Conservation (phyloP, 2,329 filamentous ascomycete species). For the Polychaeton citri region DNA sequence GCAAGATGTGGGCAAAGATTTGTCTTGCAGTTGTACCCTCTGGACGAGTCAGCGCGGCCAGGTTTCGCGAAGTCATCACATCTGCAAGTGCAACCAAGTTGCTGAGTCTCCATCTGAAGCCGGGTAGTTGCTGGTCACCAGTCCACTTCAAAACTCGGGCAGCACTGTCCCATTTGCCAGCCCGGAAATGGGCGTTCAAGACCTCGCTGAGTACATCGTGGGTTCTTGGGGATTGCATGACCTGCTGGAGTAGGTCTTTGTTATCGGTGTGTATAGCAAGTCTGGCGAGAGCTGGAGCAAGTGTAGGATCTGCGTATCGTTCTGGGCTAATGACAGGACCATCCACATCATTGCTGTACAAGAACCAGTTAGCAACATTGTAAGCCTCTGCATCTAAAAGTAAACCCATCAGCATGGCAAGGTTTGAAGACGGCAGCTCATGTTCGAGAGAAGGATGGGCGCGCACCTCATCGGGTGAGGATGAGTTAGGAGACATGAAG, state of each 20-base stretch:
- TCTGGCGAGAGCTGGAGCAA: conserved; percentile 40
- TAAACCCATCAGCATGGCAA: conserved; percentile 40
- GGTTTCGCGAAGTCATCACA: neutral
- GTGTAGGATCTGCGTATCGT: conserved; percentile 32
- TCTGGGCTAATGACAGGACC: conserved; percentile 37
- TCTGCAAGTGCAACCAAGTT: neutral
- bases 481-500: too few species aligned
- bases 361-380: conserved; percentile 39
- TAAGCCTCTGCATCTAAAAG: conserved; percentile 32
- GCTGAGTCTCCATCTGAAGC: neutral
- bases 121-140: neutral
- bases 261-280: conserved; percentile 41
- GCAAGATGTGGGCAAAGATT: neutral
- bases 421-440: conserved; percentile 32
- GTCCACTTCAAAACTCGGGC: conserved; percentile 20
- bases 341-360: conserved; percentile 39
- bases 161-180: conserved; percentile 28
- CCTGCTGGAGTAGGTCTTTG: conserved; percentile 16
- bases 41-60: neutral
- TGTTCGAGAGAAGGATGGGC: conserved; percentile 25
- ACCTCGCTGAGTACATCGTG: conserved; percentile 22
- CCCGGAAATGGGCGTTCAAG: conserved; percentile 29
- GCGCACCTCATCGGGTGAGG: neutral
- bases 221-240: conserved; percentile 7
- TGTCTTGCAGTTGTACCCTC: neutral